Conservation (phyloP, 1,284 basidiomycete species). For the Rhodotorula sp. region DNA sequence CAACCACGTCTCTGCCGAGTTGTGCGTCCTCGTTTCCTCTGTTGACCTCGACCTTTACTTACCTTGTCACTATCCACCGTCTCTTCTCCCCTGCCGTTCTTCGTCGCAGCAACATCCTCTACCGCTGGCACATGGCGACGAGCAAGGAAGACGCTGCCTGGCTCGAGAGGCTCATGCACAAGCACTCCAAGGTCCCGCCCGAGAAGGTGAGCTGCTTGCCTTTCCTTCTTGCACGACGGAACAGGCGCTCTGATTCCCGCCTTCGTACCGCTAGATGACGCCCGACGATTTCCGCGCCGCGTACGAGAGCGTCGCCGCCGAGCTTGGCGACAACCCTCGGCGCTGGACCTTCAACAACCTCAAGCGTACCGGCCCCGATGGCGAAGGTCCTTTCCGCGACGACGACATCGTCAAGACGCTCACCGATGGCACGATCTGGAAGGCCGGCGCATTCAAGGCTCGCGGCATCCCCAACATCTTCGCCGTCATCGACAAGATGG, state of each 20-base stretch:
- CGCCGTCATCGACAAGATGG: constrained; percentile 59
- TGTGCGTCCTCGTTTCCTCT: constrained; percentile 39
- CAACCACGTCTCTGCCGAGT: constrained; percentile 64
- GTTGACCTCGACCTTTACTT: not conserved
- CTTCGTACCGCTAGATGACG: constrained; percentile 52
- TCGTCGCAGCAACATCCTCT: constrained; percentile 51
- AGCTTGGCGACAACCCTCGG: constrained; percentile 54
- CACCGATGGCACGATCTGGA: constrained; percentile 67
- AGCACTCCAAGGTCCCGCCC: constrained; percentile 25
- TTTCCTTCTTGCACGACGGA: constrained; percentile 26
- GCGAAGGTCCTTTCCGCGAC: constrained; percentile 53
- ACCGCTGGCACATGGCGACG: constrained; percentile 65
- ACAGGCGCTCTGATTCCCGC: constrained; percentile 40
- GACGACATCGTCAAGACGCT: constrained; percentile 67
- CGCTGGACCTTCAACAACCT: constrained; percentile 65
- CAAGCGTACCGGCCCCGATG: constrained; percentile 60
- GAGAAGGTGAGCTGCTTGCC: too few species aligned
- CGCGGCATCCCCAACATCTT: constrained; percentile 74
- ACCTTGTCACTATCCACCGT: not conserved
- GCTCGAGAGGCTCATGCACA: constrained; percentile 48
- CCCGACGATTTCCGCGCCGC: constrained; percentile 61
- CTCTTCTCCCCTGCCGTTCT: constrained; percentile 48
- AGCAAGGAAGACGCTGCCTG: constrained; percentile 68
- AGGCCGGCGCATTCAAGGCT: constrained; percentile 74
- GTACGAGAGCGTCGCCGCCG: constrained; percentile 36